phyloP scores from a whole-genome alignment of 2,329 filamentous ascomycete genomes.

The Laburnicola sp. region DNA sequence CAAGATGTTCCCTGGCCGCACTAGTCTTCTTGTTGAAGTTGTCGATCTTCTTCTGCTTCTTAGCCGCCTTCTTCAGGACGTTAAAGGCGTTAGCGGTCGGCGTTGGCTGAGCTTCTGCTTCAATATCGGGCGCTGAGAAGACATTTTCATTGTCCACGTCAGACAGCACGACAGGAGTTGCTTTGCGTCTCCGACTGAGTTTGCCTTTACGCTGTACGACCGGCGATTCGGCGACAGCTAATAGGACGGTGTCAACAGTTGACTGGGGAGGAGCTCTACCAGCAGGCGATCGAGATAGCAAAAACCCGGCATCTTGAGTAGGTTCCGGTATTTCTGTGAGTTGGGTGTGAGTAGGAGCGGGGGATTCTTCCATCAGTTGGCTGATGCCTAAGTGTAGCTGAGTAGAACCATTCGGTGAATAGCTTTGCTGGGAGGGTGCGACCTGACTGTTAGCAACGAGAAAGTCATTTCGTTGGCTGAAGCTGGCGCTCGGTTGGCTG shows the following conservation, averaged over 20 bases:
- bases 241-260: slow-evolving; percentile 70
- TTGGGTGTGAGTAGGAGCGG: slow-evolving; percentile 57
- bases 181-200: slow-evolving; percentile 52
- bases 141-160: slow-evolving; percentile 51
- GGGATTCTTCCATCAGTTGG: slow-evolving; percentile 40
- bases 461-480: slow-evolving; percentile 63
- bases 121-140: slow-evolving; percentile 21
- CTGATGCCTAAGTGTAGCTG: slow-evolving; percentile 42
- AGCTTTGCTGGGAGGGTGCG: slow-evolving; percentile 27
- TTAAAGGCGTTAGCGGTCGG: slow-evolving; percentile 63
- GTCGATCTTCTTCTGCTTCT: slow-evolving; percentile 53
- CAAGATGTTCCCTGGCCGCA: slow-evolving; percentile 78
- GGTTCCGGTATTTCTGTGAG: slow-evolving; percentile 71
- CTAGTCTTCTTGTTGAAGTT: slow-evolving; percentile 83
- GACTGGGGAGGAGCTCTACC: slow-evolving; percentile 65
- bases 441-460: slow-evolving; percentile 62
- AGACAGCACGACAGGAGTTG: slow-evolving; percentile 46
- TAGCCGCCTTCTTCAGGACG: slow-evolving; percentile 68
- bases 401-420: slow-evolving; percentile 22
- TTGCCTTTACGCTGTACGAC: slow-evolving; percentile 64
- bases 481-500: slow-evolving; percentile 58
- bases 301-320: slow-evolving; percentile 80
- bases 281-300: slow-evolving; percentile 68
- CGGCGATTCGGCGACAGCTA: slow-evolving; percentile 64
- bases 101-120: slow-evolving; percentile 33